These are phyloP conservation scores for Syzygium syzygioides DNA, from an alignment of 441 rosid species.

Conservation along the genomic window DNA sequence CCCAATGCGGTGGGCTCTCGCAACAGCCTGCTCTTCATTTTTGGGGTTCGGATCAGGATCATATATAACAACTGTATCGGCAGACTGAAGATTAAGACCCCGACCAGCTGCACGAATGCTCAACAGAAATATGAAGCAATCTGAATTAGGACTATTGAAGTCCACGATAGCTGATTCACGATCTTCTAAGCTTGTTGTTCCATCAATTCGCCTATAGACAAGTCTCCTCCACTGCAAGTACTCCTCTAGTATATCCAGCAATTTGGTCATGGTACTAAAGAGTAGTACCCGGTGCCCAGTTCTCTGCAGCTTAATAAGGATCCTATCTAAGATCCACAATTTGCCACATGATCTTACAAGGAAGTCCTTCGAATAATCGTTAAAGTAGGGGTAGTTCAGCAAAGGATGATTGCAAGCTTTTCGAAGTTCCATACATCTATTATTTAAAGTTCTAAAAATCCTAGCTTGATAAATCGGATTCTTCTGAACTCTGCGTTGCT, in stretches of 20 bases:
- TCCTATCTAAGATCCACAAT: constrained; percentile 92
- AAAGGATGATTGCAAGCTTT: constrained; percentile 98
- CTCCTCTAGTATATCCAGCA: constrained; percentile 97
- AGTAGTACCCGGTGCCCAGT: constrained; percentile 97
- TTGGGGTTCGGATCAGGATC: constrained; percentile 99
- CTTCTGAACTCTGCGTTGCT: constrained; percentile 65
- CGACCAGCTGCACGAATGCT: constrained; percentile 99
- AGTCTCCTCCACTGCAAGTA: constrained; percentile 95
- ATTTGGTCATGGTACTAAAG: constrained; percentile 99
- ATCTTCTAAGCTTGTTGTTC: constrained; percentile 99
- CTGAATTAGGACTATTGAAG: constrained; percentile 83
- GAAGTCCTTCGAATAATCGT: constrained; percentile 82
- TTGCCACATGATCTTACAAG: constrained; percentile 97
- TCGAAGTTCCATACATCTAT: constrained; percentile 99
- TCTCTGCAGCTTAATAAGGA: constrained; percentile 91
- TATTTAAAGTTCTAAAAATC: constrained; percentile 69
- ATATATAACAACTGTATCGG: constrained; percentile 96
- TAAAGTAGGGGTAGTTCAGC: constrained; percentile 92
- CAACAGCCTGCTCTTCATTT: constrained; percentile 99
- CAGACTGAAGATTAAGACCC: constrained; percentile 99
- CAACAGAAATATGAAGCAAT: constrained; percentile 92
- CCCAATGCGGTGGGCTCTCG: constrained; percentile 99
- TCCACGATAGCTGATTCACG: constrained; percentile 99
- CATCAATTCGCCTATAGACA: constrained; percentile 94
- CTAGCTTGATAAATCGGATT: constrained; percentile 78